phyloP scores from a whole-genome alignment of 495 filamentous ascomycete genomes.

The Hypoxylon perforatum region DNA sequence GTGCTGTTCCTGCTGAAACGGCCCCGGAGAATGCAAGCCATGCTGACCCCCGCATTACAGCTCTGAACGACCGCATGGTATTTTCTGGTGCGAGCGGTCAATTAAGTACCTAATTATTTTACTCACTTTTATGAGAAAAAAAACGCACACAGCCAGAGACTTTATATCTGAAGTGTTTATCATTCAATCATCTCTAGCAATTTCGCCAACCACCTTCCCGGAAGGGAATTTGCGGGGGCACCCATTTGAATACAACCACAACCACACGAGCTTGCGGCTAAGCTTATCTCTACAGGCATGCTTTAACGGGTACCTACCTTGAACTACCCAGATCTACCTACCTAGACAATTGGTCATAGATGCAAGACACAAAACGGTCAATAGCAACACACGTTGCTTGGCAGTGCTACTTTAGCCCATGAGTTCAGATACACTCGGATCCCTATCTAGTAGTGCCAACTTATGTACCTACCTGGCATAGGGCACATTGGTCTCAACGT shows the following conservation, averaged over 20 bases:
- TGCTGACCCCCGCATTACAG: background rate
- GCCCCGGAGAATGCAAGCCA: background rate
- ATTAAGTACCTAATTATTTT: background rate
- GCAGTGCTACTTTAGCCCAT: too few relatives aligned
- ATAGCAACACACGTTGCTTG: too few relatives aligned
- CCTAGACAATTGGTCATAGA: too few relatives aligned
- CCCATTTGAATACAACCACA: background rate
- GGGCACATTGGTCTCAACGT: too few relatives aligned
- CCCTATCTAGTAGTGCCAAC: too few relatives aligned
- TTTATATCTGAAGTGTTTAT: background rate
- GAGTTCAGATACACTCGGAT: too few relatives aligned
- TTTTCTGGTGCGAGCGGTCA: background rate
- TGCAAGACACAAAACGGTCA: too few relatives aligned
- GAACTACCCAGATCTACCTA: too few relatives aligned
- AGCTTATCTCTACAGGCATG: slow-evolving; percentile 13
- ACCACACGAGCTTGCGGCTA: background rate
- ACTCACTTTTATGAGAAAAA: background rate
- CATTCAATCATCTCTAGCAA: background rate
- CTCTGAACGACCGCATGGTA: background rate
- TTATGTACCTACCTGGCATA: too few relatives aligned
- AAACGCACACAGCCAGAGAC: background rate
- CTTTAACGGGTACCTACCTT: background rate
- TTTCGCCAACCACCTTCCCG: slow-evolving; percentile 17
- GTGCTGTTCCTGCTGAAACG: background rate
- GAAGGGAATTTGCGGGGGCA: slow-evolving; percentile 5